Percentiles rank a stretch among this genome's conserved stretches.
These are phyloP conservation scores for Saxophila tyrrhenica DNA, from an alignment of 495 filamentous ascomycete species.

Conservation along the genomic window DNA sequence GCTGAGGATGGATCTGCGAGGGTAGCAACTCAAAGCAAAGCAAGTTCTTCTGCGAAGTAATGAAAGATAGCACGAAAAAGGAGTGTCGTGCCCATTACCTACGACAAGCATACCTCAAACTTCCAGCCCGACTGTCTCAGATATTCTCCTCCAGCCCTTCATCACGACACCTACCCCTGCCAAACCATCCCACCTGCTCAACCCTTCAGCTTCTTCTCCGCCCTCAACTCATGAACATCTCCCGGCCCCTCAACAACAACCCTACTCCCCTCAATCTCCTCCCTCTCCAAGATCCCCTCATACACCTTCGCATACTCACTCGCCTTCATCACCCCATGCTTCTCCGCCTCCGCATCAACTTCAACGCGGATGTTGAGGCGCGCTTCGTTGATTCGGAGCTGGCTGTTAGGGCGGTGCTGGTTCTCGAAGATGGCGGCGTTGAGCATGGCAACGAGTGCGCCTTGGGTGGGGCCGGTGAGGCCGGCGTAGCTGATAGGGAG, in stretches of 20 bases:
- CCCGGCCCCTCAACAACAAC: neutral
- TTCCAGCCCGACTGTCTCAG: too few relatives aligned
- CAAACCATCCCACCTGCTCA: too few relatives aligned
- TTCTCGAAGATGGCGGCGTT: constrained; percentile 29
- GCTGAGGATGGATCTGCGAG: too few relatives aligned
- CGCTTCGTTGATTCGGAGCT: constrained; percentile 34
- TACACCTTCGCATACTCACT: constrained; percentile 21
- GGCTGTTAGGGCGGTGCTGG: constrained; percentile 25
- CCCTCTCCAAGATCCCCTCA: constrained; percentile 6
- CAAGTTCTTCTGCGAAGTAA: too few relatives aligned
- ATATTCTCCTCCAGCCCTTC: too few relatives aligned
- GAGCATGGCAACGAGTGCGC: constrained; percentile 30
- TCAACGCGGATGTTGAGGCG: constrained; percentile 30
- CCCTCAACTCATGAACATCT: constrained; percentile 3
- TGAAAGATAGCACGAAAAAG: too few relatives aligned
- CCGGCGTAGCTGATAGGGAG: constrained; percentile 20
- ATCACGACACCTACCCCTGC: too few relatives aligned
- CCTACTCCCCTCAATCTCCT: neutral
- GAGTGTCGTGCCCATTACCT: too few relatives aligned
- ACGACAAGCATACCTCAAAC: too few relatives aligned
- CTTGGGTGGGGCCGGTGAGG: constrained; percentile 29
- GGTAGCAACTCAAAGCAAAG: too few relatives aligned
- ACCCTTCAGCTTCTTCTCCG: constrained; percentile 2
- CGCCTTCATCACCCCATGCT: constrained; percentile 19
- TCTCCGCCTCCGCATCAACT: constrained; percentile 25